Percentiles rank a stretch among this genome's conserved stretches.
Evolutionary conservation across 352 stramenopile species (phyloP).

Genomic region (Detonula confervacea): DNA sequence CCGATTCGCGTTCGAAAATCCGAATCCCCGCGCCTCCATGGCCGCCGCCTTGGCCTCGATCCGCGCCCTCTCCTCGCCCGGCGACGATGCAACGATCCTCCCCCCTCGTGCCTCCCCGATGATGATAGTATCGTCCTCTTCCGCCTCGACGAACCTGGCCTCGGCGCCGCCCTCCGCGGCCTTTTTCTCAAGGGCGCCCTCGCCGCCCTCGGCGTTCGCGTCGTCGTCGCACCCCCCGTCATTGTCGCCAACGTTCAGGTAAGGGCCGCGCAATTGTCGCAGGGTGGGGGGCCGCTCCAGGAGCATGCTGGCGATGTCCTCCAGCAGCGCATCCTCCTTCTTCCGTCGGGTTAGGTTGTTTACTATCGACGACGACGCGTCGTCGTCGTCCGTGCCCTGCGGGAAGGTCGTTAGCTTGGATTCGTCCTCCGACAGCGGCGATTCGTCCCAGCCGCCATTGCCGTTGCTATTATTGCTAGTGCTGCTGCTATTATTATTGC

Average conservation of each 20-base stretch:
- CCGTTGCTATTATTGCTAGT: background rate
- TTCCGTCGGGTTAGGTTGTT: background rate
- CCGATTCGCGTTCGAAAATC: no score
- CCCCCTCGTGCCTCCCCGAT: no score
- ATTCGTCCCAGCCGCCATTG: background rate
- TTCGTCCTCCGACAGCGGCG: background rate
- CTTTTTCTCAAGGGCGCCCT: no score
- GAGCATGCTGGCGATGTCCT: slow-evolving; percentile 31
- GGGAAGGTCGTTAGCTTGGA: background rate
- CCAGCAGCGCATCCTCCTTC: slow-evolving; percentile 7
- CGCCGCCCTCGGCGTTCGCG: no score
- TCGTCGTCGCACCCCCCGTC: background rate
- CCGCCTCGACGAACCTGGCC: no score
- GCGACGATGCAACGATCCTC: no score
- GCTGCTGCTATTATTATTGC: background rate
- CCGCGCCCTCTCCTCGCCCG: no score
- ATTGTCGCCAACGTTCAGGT: background rate
- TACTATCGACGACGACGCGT: no score
- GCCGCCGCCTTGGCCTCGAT: no score
- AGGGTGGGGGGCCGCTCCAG: slow-evolving; percentile 5
- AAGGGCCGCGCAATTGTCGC: background rate
- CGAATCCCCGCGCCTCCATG: no score
- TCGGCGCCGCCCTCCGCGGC: no score
- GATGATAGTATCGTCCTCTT: no score
- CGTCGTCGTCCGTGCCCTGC: background rate